These are phyloP conservation scores for Myriangium duriaei DNA, from an alignment of 2,329 filamentous ascomycete genomes.

Conservation along the genomic window DNA sequence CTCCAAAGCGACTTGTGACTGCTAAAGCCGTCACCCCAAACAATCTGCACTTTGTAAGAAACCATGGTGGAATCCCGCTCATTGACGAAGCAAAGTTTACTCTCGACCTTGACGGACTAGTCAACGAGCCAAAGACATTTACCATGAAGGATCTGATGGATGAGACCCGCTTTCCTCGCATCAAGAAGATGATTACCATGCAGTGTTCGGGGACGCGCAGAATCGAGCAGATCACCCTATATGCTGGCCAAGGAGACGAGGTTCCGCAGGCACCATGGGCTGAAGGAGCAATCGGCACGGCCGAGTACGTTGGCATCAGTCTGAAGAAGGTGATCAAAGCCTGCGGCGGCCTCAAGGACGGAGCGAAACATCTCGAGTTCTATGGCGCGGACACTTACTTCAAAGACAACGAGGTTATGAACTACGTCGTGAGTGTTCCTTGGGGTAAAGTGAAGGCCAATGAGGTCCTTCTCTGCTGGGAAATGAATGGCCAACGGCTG, in stretches of 20 bases:
- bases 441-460: slow-evolving; percentile 55
- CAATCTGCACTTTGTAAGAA: slow-evolving; percentile 52
- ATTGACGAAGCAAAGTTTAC: slow-evolving; percentile 46
- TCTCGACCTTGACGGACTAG: slow-evolving; percentile 47
- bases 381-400: slow-evolving; percentile 63
- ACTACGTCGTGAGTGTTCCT: slow-evolving; percentile 56
- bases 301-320: slow-evolving; percentile 49
- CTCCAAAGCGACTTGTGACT: slow-evolving; percentile 16
- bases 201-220: slow-evolving; percentile 59
- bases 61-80: slow-evolving; percentile 58
- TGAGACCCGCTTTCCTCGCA: slow-evolving; percentile 46
- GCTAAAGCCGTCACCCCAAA: slow-evolving; percentile 48
- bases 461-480: slow-evolving; percentile 56
- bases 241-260: slow-evolving; percentile 49
- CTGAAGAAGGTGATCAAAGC: slow-evolving; percentile 59
- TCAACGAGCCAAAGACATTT: slow-evolving; percentile 44
- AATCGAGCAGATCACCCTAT: slow-evolving; percentile 54
- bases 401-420: slow-evolving; percentile 52
- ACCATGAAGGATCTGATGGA: slow-evolving; percentile 49
- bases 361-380: slow-evolving; percentile 52
- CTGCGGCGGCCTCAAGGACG: slow-evolving; percentile 48
- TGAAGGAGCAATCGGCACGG: slow-evolving; percentile 56
- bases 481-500: slow-evolving; percentile 56
- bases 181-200: slow-evolving; percentile 47
- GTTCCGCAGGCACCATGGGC: slow-evolving; percentile 33